Conservation (phyloP, 345 rosid species). For the Bruguiera parviflora region DNA sequence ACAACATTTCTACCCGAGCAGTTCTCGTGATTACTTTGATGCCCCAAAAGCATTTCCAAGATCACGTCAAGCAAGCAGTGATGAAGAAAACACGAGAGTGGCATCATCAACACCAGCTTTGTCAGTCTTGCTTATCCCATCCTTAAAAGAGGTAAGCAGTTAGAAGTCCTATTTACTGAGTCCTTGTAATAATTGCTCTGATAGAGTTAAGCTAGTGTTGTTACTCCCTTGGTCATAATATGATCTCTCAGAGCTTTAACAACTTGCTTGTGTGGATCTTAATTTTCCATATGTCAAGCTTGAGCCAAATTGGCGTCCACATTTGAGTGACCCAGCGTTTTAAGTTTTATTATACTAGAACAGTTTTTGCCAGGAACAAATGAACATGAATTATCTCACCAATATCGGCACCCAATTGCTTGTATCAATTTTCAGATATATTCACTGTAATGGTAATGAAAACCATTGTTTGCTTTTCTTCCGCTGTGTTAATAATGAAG, state of each 20-base stretch:
- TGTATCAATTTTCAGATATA: too few species aligned
- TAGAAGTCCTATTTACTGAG: neutral
- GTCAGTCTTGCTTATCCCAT: slow-evolving; percentile 76
- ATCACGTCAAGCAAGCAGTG: slow-evolving; percentile 52
- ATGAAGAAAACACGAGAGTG: slow-evolving; percentile 67
- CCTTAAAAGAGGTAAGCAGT: slow-evolving; percentile 75
- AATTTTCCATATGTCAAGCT: neutral
- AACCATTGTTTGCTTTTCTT: too few species aligned
- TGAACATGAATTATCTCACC: too few species aligned
- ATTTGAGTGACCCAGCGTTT: too few species aligned
- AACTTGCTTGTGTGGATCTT: neutral
- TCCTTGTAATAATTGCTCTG: slow-evolving; percentile 9
- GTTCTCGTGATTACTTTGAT: slow-evolving; percentile 55
- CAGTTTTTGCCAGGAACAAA: too few species aligned
- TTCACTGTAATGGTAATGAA: too few species aligned
- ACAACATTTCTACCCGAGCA: slow-evolving; percentile 35
- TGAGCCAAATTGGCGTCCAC: neutral
- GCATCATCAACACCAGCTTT: slow-evolving; percentile 58
- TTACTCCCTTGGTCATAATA: neutral
- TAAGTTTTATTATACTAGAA: too few species aligned
- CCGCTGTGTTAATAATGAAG: too few species aligned
- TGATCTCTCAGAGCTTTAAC: neutral
- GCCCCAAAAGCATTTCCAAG: slow-evolving; percentile 51
- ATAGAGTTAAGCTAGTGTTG: neutral
- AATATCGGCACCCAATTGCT: too few species aligned